These are phyloP conservation scores for Puccinia polysora DNA, from an alignment of 1,284 basidiomycete species.

Conservation along the genomic window DNA sequence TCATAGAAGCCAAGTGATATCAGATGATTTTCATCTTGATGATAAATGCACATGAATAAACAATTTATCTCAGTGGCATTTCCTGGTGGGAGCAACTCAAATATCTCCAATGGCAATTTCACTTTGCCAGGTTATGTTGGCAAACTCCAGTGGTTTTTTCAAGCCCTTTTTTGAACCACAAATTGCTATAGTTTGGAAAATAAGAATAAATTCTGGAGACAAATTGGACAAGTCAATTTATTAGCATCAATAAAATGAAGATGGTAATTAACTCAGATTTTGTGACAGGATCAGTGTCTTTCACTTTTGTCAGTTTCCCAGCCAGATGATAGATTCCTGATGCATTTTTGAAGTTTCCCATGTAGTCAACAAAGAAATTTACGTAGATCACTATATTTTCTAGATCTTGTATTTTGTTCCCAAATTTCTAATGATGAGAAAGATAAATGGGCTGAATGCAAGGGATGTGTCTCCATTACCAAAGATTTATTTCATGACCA, in stretches of 20 bases:
- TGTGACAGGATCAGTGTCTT: constrained; percentile 65
- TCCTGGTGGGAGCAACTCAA: constrained; percentile 55
- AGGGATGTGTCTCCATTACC: no score
- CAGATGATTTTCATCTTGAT: no score
- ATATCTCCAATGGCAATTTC: constrained; percentile 74
- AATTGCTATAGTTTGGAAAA: constrained; percentile 82
- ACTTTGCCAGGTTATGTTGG: constrained; percentile 74
- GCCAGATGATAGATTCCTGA: constrained; percentile 78
- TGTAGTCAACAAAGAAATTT: constrained; percentile 74
- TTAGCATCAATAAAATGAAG: no score
- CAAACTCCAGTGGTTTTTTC: constrained; percentile 68
- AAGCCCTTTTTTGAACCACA: constrained; percentile 69
- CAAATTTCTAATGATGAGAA: constrained; percentile 90
- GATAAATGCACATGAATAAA: not conserved
- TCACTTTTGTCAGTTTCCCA: constrained; percentile 75
- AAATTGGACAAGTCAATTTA: not conserved
- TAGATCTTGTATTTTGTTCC: constrained; percentile 59
- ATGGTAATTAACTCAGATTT: constrained; percentile 62
- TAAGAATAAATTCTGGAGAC: constrained; percentile 73
- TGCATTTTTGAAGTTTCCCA: constrained; percentile 72
- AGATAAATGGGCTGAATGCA: no score
- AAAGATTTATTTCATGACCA: no score
- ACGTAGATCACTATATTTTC: constrained; percentile 67
- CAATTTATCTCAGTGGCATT: constrained; percentile 47
- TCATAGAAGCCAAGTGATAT: not conserved